phyloP scores from a whole-genome alignment of 2,329 filamentous ascomycete species.

The Fusarium algeriense region DNA sequence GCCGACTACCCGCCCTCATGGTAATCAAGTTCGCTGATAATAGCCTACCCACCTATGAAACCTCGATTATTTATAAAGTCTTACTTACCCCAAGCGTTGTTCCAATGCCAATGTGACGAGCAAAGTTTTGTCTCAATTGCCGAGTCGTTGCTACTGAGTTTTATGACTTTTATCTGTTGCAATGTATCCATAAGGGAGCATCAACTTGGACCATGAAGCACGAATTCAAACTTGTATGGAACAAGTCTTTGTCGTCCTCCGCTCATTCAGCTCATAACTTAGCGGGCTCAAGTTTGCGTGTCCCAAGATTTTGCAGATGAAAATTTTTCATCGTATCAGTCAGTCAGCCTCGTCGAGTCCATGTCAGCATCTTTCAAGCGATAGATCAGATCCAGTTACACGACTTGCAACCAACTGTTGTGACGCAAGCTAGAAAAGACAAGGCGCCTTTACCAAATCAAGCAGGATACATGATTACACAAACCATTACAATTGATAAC shows the following conservation, averaged over 20 bases:
- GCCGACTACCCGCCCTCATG: neutral
- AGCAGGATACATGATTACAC: conserved; percentile 12
- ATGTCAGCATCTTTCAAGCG: conserved; percentile 4
- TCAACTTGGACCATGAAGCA: neutral
- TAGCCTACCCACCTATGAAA: neutral
- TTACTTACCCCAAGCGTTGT: neutral
- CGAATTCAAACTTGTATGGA: neutral
- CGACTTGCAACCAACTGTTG: conserved; percentile 7
- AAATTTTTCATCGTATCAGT: neutral
- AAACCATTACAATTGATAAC: conserved; percentile 10
- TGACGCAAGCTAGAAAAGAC: neutral
- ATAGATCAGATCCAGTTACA: conserved; percentile 18
- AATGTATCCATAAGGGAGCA: neutral
- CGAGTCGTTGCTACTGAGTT: neutral
- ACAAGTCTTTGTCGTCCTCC: neutral
- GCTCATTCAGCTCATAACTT: neutral
- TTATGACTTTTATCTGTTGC: neutral
- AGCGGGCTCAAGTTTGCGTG: neutral
- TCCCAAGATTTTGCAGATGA: neutral
- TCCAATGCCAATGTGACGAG: neutral
- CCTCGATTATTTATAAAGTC: neutral
- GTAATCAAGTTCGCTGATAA: neutral
- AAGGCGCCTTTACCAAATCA: neutral
- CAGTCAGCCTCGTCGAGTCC: neutral
- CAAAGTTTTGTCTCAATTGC: neutral